phyloP scores from a whole-genome alignment of 805 yeast genomes.

The fission yeast (Schizosaccharomyces pombe) region DNA sequence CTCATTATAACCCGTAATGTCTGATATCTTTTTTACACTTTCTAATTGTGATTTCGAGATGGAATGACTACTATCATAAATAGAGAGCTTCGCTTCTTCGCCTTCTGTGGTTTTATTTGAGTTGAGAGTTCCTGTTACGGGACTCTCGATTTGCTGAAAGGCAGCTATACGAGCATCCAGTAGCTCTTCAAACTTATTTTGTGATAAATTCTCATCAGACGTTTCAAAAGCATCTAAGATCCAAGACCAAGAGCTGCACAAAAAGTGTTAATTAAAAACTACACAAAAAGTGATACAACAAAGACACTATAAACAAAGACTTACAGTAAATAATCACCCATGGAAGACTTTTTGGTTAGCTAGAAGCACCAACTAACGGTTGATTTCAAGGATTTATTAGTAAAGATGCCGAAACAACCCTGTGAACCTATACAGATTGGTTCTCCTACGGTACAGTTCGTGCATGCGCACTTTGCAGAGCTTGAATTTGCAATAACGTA shows the following conservation, averaged over 20 bases:
- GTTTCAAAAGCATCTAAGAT: neutral
- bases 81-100: neutral
- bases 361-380: too few species aligned
- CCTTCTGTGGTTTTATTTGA: neutral
- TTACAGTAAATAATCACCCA: neutral
- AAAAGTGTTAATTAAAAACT: neutral
- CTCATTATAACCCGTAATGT: neutral
- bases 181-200: neutral
- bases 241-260: slow-evolving; percentile 2
- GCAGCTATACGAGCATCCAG: neutral
- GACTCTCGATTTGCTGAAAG: neutral
- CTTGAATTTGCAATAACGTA: too few species aligned
- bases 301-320: neutral
- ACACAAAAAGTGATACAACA: neutral
- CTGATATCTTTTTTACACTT: neutral
- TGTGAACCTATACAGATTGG: too few species aligned
- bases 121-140: neutral
- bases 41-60: neutral
- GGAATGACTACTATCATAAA: neutral
- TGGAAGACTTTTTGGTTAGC: neutral
- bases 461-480: too few species aligned
- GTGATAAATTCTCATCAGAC: neutral
- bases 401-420: too few species aligned
- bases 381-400: too few species aligned
- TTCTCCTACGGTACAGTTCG: too few species aligned